Conservation (phyloP, 2,329 filamentous ascomycete genomes). For the Exophiala sideris region DNA sequence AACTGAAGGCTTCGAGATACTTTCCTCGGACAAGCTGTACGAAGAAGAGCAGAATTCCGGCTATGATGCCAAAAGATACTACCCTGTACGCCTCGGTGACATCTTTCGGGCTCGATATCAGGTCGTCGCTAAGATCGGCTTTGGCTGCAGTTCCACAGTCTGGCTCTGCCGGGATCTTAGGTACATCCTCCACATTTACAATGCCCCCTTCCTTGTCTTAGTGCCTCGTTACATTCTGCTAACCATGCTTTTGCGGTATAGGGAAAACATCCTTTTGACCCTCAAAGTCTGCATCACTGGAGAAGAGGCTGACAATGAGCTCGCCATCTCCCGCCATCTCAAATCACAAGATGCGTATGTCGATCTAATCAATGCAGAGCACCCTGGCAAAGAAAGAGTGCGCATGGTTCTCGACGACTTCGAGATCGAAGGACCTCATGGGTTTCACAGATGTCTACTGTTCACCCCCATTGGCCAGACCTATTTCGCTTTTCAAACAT, state of each 20-base stretch:
- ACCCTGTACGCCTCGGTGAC: conserved; percentile 45
- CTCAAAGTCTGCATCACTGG: conserved; percentile 23
- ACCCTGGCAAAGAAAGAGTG: conserved; percentile 89
- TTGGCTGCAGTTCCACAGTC: conserved; percentile 45
- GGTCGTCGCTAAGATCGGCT: conserved; percentile 46
- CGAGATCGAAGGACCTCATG: conserved; percentile 31
- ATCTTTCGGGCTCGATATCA: conserved; percentile 42
- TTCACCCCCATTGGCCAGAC: conserved; percentile 30
- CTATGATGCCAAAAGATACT: conserved; percentile 28
- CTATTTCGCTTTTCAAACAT: conserved; percentile 14
- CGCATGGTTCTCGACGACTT: conserved; percentile 70
- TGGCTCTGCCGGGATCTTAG: conserved; percentile 42
- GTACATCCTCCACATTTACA: conserved; percentile 29
- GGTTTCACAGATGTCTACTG: conserved; percentile 37
- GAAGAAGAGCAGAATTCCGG: conserved; percentile 23
- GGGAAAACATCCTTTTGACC: conserved; percentile 11
- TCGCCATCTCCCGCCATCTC: conserved; percentile 26
- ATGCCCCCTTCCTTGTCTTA: not conserved
- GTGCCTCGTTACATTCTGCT: conserved; percentile 34
- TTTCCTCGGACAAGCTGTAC: not conserved
- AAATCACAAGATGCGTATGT: conserved; percentile 11
- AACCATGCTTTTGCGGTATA: not conserved
- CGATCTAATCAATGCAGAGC: conserved; percentile 44
- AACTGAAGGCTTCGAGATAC: too few species aligned
- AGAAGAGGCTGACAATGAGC: conserved; percentile 21